phyloP scores from a whole-genome alignment of 805 yeast species.

The Starmerella sirachaensis region DNA sequence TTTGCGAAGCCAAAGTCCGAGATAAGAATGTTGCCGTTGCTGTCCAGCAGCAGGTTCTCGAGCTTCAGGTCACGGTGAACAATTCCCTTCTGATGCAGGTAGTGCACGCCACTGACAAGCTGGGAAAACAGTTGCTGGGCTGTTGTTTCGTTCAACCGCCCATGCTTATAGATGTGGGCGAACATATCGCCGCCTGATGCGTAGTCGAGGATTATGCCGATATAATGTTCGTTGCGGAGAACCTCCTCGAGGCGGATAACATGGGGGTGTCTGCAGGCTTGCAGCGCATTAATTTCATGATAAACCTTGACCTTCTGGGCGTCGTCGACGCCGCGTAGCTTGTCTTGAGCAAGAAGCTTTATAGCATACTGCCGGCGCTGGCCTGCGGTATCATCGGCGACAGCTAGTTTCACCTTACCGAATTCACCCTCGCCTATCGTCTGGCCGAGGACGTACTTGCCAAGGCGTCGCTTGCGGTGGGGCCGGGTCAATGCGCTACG shows the following conservation, averaged over 20 bases:
- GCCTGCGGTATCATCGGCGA: conserved; percentile 67
- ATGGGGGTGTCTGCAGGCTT: conserved; percentile 75
- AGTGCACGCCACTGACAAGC: conserved; percentile 83
- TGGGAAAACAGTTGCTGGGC: conserved; percentile 89
- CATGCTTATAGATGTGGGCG: conserved; percentile 77
- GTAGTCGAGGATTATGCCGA: conserved; percentile 91
- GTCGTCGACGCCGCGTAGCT: conserved; percentile 64
- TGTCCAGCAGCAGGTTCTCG: conserved; percentile 66
- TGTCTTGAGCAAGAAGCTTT: conserved; percentile 77
- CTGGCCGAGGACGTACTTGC: conserved; percentile 79
- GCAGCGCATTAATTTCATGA: conserved; percentile 83
- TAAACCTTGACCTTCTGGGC: conserved; percentile 81
- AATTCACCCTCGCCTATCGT: conserved; percentile 97
- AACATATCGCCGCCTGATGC: conserved; percentile 97
- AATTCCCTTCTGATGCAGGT: conserved; percentile 69
- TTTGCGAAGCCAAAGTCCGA: conserved; percentile 95
- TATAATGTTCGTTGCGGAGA: conserved; percentile 82
- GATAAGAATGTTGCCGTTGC: conserved; percentile 72
- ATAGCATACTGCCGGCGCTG: conserved; percentile 72
- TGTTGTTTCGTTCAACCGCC: conserved; percentile 71
- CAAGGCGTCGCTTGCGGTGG: conserved; percentile 44
- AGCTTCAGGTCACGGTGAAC: conserved; percentile 69
- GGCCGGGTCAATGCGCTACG: conserved; percentile 22
- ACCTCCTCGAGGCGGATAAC: conserved; percentile 87
- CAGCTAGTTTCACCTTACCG: conserved; percentile 93